Percentiles rank a stretch among this genome's conserved stretches.
These are phyloP conservation scores for Tetragonia tetragonoides DNA, from an alignment of 148 eudicot species.

Conservation along the genomic window DNA sequence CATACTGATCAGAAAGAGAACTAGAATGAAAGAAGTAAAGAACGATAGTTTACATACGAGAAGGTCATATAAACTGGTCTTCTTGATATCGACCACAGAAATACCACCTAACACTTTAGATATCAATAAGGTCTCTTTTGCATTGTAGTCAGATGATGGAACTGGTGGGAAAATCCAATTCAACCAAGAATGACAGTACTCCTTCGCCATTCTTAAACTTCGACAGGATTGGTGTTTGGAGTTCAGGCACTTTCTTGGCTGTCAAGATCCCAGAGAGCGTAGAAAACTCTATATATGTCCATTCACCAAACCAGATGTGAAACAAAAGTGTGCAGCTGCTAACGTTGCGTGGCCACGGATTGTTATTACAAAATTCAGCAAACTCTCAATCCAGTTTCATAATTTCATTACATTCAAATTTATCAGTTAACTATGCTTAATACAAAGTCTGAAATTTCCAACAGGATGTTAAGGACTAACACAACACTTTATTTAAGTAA, in stretches of 20 bases:
- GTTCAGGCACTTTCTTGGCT: constrained; percentile 51
- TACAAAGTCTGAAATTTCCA: too few species aligned
- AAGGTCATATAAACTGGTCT: constrained; percentile 48
- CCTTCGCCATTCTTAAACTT: constrained; percentile 30
- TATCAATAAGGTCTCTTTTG: constrained; percentile 33
- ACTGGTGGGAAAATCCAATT: too few species aligned
- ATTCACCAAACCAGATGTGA: constrained; percentile 52
- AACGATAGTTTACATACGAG: constrained; percentile 39
- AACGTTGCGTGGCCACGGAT: constrained; percentile 92
- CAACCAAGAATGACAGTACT: constrained; percentile 37
- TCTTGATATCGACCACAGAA: constrained; percentile 44
- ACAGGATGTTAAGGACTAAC: too few species aligned
- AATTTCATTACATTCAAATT: too few species aligned
- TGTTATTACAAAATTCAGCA: constrained; percentile 39
- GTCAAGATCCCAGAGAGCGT: constrained; percentile 77
- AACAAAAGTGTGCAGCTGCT: constrained; percentile 82
- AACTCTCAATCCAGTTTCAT: too few species aligned
- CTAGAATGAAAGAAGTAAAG: neutral
- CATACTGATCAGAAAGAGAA: neutral
- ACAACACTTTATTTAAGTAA: too few species aligned
- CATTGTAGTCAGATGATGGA: constrained; percentile 34
- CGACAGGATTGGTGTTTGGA: constrained; percentile 15
- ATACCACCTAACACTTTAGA: constrained; percentile 49
- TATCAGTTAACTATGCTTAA: too few species aligned
- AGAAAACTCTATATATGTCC: constrained; percentile 52